These are phyloP conservation scores for Phylloporus sp. DNA, from an alignment of 768 basidiomycete genomes.

Conservation along the genomic window DNA sequence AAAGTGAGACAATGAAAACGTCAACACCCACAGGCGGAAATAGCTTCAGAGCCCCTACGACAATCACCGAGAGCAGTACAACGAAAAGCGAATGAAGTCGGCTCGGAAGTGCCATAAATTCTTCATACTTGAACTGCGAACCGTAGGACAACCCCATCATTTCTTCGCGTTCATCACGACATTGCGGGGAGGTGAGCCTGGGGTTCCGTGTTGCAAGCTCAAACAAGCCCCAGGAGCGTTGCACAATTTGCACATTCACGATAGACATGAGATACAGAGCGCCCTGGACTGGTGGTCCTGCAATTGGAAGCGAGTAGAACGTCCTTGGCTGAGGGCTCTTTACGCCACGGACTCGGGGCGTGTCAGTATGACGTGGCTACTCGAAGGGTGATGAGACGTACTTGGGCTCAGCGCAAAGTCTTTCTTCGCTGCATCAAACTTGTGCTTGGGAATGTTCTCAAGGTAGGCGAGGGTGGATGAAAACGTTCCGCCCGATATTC, in stretches of 20 bases:
- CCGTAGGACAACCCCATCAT: slow-evolving; percentile 47
- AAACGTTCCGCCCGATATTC: slow-evolving; percentile 36
- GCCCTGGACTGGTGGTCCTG: slow-evolving; percentile 33
- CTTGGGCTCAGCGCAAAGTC: slow-evolving; percentile 44
- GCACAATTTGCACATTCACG: slow-evolving; percentile 45
- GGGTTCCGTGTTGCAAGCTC: slow-evolving; percentile 27
- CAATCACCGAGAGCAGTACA: slow-evolving; percentile 29
- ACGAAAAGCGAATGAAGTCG: slow-evolving; percentile 38
- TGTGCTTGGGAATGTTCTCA: slow-evolving; percentile 31
- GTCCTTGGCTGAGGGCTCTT: slow-evolving; percentile 27
- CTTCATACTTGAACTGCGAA: slow-evolving; percentile 68
- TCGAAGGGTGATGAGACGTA: slow-evolving; percentile 15
- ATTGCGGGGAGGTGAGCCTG: slow-evolving; percentile 12
- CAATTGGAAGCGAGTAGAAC: slow-evolving; percentile 36
- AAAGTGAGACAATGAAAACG: background rate
- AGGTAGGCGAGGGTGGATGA: slow-evolving; percentile 30
- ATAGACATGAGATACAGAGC: slow-evolving; percentile 41
- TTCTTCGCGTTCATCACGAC: slow-evolving; percentile 14
- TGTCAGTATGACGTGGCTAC: slow-evolving; percentile 1
- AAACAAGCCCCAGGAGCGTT: slow-evolving; percentile 53
- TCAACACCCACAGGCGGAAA: slow-evolving; percentile 34
- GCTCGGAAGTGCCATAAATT: slow-evolving; percentile 48
- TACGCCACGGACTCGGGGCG: slow-evolving; percentile 28
- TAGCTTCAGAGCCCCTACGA: slow-evolving; percentile 26
- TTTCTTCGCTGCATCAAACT: slow-evolving; percentile 24